A percentile compares a stretch with the other conserved stretches of the same genome.
phyloP scores from a whole-genome alignment of 306 rosid species.

The Medicago lupulina region DNA sequence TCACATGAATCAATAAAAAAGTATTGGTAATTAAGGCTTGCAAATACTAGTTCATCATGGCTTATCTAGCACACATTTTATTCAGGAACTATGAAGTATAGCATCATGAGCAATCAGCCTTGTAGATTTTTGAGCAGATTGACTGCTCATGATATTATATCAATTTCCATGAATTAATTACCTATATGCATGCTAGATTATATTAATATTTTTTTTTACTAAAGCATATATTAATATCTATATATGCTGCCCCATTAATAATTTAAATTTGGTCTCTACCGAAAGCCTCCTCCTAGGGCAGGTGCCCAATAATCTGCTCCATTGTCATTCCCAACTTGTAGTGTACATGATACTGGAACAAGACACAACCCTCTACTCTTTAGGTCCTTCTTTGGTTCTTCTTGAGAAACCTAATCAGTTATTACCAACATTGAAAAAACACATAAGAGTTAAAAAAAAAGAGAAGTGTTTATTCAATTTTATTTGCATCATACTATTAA shows the following conservation, averaged over 20 bases:
- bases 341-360: conserved; percentile 96
- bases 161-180: conserved; percentile 56
- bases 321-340: conserved; percentile 93
- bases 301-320: conserved; percentile 99
- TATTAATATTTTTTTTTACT: not conserved
- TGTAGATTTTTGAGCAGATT: conserved; percentile 70
- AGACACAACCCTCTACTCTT: conserved; percentile 95
- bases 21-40: conserved; percentile 21
- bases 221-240: conserved; percentile 11
- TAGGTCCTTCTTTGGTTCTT: conserved; percentile 77
- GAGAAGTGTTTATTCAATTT: not conserved
- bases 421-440: conserved; percentile 6
- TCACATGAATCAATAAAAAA: conserved; percentile 35
- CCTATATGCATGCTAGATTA: conserved; percentile 36
- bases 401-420: conserved; percentile 56
- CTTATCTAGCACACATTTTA: conserved; percentile 46
- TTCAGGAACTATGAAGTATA: conserved; percentile 66
- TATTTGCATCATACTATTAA: not conserved
- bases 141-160: conserved; percentile 99
- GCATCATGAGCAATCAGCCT: conserved; percentile 99
- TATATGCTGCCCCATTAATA: conserved; percentile 40
- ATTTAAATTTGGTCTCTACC: conserved; percentile 45
- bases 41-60: conserved; percentile 36
- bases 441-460: not conserved
- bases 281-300: conserved; percentile 77